These are phyloP conservation scores for Arctium minus DNA, from an alignment of 129 eudicot species.

Conservation along the genomic window DNA sequence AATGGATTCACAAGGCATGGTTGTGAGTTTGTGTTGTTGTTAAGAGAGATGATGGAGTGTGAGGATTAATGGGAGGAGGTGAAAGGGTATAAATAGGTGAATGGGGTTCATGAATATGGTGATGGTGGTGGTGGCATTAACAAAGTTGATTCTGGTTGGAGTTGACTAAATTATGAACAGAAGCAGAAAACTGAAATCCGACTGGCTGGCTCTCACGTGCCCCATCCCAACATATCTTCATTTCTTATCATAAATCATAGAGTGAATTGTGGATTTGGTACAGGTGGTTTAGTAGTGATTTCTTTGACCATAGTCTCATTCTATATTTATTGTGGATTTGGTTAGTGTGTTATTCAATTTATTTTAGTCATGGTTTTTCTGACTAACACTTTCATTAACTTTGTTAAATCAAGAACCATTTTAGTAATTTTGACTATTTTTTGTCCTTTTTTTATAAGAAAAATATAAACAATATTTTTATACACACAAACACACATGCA, in stretches of 20 bases:
- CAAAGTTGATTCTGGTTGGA: constrained; percentile 31
- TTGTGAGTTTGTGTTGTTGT: background rate
- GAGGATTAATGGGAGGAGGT: background rate
- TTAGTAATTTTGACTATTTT: too few relatives aligned
- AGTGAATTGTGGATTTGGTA: too few relatives aligned
- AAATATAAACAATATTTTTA: too few relatives aligned
- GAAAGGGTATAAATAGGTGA: constrained; percentile 30
- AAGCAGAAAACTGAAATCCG: constrained; percentile 8
- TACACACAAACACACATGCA: too few relatives aligned
- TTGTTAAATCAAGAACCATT: too few relatives aligned
- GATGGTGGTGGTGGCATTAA: constrained; percentile 14
- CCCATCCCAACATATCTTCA: constrained; percentile 11
- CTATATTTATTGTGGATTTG: too few relatives aligned
- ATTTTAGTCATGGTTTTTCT: too few relatives aligned
- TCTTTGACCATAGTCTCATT: too few relatives aligned
- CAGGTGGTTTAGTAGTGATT: too few relatives aligned
- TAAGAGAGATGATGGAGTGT: background rate
- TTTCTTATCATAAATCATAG: background rate
- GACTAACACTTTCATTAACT: too few relatives aligned
- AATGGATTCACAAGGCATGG: constrained; percentile 38
- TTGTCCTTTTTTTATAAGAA: too few relatives aligned
- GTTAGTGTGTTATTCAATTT: too few relatives aligned
- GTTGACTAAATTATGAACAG: constrained; percentile 15
- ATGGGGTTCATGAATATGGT: constrained; percentile 31
- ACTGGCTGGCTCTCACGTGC: constrained; percentile 42